A percentile compares a stretch with the other conserved stretches of the same genome.
phyloP scores from a whole-genome alignment of 345 rosid species.

The Gossypium stocksii region DNA sequence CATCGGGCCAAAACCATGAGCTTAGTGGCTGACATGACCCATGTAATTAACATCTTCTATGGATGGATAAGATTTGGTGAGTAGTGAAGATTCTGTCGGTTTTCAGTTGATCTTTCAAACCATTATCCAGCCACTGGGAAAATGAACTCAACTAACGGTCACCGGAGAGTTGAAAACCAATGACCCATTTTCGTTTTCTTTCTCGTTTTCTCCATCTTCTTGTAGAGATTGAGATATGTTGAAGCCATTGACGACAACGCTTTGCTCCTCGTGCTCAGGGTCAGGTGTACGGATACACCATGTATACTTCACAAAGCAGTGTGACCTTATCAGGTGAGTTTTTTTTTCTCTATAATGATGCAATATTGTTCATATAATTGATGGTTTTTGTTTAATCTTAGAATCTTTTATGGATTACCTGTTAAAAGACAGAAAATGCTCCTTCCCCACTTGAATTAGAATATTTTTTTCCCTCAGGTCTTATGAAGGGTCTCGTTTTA shows the following conservation, averaged over 20 bases:
- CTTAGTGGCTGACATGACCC: not conserved
- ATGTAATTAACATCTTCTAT: conserved; percentile 1
- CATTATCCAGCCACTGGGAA: not conserved
- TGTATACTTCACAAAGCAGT: not conserved
- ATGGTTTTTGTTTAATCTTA: too few relatives aligned
- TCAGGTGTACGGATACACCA: not conserved
- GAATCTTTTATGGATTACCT: too few relatives aligned
- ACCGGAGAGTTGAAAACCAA: not conserved
- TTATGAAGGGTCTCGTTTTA: not conserved
- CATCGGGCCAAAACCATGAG: conserved; percentile 2
- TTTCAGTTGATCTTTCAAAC: not conserved
- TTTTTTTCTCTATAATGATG: not conserved
- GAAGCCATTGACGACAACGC: conserved; percentile 6
- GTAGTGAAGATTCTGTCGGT: not conserved
- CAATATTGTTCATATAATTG: not conserved
- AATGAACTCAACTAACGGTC: not conserved
- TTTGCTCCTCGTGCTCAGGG: not conserved
- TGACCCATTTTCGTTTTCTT: not conserved
- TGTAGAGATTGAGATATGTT: not conserved
- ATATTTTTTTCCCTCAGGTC: not conserved
- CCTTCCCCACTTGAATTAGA: not conserved
- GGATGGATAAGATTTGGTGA: not conserved
- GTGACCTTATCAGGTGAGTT: conserved; percentile 1
- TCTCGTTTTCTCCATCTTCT: not conserved
- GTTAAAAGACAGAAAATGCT: too few relatives aligned